Evolutionary conservation across 2,329 filamentous ascomycete species (phyloP).

Genomic region (Pezicula radicicola): DNA sequence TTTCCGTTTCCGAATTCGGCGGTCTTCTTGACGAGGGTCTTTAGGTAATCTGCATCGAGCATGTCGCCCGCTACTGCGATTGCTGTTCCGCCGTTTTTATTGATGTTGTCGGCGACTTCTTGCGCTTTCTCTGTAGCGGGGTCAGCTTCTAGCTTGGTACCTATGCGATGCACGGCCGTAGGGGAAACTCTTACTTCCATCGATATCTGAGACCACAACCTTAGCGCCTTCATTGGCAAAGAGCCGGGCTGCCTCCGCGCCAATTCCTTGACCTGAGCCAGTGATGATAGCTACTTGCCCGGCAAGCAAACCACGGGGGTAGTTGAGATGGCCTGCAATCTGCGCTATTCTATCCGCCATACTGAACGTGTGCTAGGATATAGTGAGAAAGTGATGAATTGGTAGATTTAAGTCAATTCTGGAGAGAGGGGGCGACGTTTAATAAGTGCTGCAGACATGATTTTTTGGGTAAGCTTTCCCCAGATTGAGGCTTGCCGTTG

Average conservation of each 20-base stretch:
- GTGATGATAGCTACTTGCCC: conserved; percentile 87
- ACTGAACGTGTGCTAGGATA: conserved; percentile 1
- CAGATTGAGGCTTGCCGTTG: neutral
- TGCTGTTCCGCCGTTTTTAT: conserved; percentile 59
- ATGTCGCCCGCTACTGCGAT: conserved; percentile 76
- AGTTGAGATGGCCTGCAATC: conserved; percentile 77
- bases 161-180: neutral
- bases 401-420: neutral
- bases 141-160: conserved; percentile 14
- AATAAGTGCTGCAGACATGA: neutral
- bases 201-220: conserved; percentile 81
- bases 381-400: neutral
- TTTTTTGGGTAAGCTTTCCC: conserved; percentile 3
- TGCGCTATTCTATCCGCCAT: conserved; percentile 60
- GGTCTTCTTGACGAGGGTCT: conserved; percentile 67
- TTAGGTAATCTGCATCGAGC: conserved; percentile 67
- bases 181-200: conserved; percentile 50
- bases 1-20: conserved; percentile 82
- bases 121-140: conserved; percentile 62
- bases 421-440: neutral
- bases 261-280: conserved; percentile 82
- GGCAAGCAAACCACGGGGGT: conserved; percentile 72
- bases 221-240: conserved; percentile 88
- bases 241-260: conserved; percentile 75
- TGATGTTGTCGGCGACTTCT: conserved; percentile 68